Evolutionary conservation across 371 early-diverging fungal genomes (phyloP).

Genomic region (Circinella umbellata): DNA sequence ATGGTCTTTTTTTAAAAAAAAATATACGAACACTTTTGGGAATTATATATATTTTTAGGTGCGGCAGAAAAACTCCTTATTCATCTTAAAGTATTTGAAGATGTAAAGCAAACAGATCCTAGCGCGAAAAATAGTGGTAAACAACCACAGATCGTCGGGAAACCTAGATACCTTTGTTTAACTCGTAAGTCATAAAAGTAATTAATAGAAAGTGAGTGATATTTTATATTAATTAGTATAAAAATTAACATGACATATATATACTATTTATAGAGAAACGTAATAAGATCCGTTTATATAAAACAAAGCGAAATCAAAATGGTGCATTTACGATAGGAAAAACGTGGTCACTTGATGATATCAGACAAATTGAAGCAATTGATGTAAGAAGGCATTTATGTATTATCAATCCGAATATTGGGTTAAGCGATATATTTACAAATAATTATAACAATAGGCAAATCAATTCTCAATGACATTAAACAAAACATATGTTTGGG

Average conservation of each 20-base stretch:
- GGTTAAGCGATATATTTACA: neutral
- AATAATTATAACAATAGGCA: conserved; percentile 26
- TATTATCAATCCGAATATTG: no score
- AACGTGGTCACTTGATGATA: conserved; percentile 64
- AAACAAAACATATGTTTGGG: conserved; percentile 57
- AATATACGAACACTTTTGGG: neutral
- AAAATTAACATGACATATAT: neutral
- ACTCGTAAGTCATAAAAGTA: conserved; percentile 35
- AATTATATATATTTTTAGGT: conserved; percentile 16
- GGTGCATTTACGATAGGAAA: conserved; percentile 62
- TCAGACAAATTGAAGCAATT: conserved; percentile 56
- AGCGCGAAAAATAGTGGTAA: conserved; percentile 22
- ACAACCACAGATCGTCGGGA: conserved; percentile 44
- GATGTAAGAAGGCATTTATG: conserved; percentile 47
- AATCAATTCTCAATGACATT: conserved; percentile 53
- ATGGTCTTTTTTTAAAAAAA: neutral
- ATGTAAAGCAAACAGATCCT: conserved; percentile 43
- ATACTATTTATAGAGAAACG: conserved; percentile 37
- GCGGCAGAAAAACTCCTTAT: conserved; percentile 41
- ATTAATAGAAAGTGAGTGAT: no score
- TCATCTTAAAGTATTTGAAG: conserved; percentile 56
- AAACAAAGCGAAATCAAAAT: conserved; percentile 60
- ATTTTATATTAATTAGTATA: no score
- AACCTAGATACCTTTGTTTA: conserved; percentile 52
- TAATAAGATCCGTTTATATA: conserved; percentile 56